Base-by-base conservation (phyloP, 192 early-diverging fungal genomes). In the Rhizoclosmatium globosum region DNA sequence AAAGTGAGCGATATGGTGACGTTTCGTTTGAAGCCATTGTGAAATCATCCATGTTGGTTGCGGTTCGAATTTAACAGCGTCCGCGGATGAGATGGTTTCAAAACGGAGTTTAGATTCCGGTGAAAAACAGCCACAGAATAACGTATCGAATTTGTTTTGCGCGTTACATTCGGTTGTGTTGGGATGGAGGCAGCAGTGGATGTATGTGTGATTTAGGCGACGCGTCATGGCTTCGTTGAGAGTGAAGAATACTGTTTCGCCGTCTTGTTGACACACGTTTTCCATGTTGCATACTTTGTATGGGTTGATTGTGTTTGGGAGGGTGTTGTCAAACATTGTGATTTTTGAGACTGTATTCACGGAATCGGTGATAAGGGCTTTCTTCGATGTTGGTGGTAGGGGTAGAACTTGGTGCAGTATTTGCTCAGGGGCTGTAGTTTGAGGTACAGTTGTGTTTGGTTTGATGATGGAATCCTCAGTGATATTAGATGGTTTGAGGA, bases 1-100 rank as follows among this genome's bases (percentile, higher is more conserved):
- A 23, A 68, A 68, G 23, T 68, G 67, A 9, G 67, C 67, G 43
- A 68, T 68, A 43, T 68, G 67, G 67, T 68, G 67, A 2, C 43
- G 21, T 47, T 68, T 68, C 13, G 67, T 68, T 68, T 68, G 67
- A n/a, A 68, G 67, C 67, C 67, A 68, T 47, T 68, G 67, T 17
- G 39, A 44, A 47, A 68, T 68, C 67, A 68, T 68, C 67, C 67
- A 68, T 2, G 67, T 43, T 23, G 67, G 41, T 43, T 21, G 7
- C 2, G 38, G 2, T 42, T 42, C 4, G 13, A 21, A 43, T 21
- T 1, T 13, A 21, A 43, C 45, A 6, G 9, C 21, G 1, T 53
- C 50, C 6, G 6, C 50, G 6, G 50, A 7, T 53, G 50, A 0
- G 39, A 64, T n/a, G 0, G 61, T 64, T 68, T 68, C 67, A 68